phyloP scores from a whole-genome alignment of 148 eudicot genomes.

The Polygonum maritimum region DNA sequence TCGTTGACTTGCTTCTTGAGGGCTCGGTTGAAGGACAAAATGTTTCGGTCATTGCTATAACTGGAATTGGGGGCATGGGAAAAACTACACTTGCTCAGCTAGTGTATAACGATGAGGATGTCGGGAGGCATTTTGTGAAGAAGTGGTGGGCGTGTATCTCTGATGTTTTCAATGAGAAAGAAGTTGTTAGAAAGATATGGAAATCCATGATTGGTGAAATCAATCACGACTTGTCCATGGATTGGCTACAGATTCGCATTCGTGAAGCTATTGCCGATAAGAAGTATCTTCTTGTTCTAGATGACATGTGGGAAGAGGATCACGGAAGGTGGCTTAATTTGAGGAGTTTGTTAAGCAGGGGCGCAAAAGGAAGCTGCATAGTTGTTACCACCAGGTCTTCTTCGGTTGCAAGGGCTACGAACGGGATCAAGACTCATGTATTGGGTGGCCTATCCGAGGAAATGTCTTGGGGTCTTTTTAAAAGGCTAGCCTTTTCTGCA shows the following conservation, averaged over 20 bases:
- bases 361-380: background rate
- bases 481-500: background rate
- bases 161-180: constrained; percentile 11
- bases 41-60: constrained; percentile 10
- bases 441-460: constrained; percentile 22
- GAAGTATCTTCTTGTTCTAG: constrained; percentile 15
- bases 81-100: constrained; percentile 24
- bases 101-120: constrained; percentile 14
- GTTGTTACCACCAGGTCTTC: background rate
- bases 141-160: constrained; percentile 23
- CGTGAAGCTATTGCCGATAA: background rate
- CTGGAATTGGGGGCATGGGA: constrained; percentile 24
- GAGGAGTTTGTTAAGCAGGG: background rate
- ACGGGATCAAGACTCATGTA: constrained; percentile 1
- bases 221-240: background rate
- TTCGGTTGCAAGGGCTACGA: background rate
- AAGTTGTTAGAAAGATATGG: constrained; percentile 3
- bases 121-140: constrained; percentile 1
- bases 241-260: background rate
- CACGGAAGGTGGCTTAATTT: constrained; percentile 4
- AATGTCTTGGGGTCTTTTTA: constrained; percentile 18
- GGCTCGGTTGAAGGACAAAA: background rate
- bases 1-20: constrained; percentile 4
- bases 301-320: constrained; percentile 19
- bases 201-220: background rate